These are phyloP conservation scores for Bassia scoparia DNA, from an alignment of 148 eudicot species.

Conservation along the genomic window DNA sequence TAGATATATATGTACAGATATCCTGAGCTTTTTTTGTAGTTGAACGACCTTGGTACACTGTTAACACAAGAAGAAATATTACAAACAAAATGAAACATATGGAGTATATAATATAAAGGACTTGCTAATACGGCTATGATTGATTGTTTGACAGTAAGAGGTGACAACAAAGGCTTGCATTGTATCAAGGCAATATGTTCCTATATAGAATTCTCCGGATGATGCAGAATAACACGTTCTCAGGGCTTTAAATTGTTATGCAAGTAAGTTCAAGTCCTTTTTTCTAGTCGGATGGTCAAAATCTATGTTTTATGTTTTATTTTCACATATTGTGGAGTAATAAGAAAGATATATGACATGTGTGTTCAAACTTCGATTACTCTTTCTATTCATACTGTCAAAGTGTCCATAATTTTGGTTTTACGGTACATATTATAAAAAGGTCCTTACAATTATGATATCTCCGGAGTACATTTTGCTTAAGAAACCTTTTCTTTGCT, in stretches of 20 bases:
- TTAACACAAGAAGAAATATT: no score
- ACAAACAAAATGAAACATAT: no score
- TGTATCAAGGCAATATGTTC: slow-evolving; percentile 95
- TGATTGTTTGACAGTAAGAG: slow-evolving; percentile 54
- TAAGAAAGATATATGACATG: no score
- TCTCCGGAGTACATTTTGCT: neutral
- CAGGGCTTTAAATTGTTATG: slow-evolving; percentile 51
- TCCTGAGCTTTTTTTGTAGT: neutral
- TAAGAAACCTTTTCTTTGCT: neutral
- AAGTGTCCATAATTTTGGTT: no score
- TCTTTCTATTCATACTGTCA: no score
- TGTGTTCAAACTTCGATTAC: no score
- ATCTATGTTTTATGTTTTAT: no score
- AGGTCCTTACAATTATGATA: no score
- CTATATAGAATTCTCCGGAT: slow-evolving; percentile 63
- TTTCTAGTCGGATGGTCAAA: no score
- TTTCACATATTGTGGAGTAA: no score
- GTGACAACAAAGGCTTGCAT: slow-evolving; percentile 81
- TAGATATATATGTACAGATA: neutral
- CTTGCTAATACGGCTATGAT: slow-evolving; percentile 11
- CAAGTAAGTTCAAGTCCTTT: slow-evolving; percentile 41
- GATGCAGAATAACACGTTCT: slow-evolving; percentile 84
- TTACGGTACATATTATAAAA: no score
- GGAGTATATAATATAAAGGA: neutral
- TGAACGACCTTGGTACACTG: neutral